Base-by-base conservation (phyloP, 768 basidiomycete genomes). In the Lyophyllum semitale region DNA sequence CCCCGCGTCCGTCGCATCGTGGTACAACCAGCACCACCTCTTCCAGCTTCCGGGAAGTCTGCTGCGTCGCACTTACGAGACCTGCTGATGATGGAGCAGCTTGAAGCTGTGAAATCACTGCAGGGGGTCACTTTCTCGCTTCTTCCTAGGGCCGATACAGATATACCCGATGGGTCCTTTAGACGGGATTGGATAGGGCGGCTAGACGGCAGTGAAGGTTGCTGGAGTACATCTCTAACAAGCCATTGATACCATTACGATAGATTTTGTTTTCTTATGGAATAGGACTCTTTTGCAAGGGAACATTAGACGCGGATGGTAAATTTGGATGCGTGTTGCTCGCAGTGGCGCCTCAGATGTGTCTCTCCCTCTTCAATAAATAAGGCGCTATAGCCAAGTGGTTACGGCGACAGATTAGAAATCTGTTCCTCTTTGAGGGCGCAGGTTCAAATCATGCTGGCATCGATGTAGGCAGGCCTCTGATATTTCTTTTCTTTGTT, bases 361-460 rank as follows among this genome's bases (percentile, higher is more conserved):
- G n/a, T n/a, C n/a, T n/a, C n/a, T n/a, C n/a, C n/a, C n/a, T n/a
- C n/a, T n/a, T n/a, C n/a, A n/a, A n/a, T n/a, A n/a, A n/a, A n/a
- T 44, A 67, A 61, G 83, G 81, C 82, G 80, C 82, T 81, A 84
- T 85, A 84, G 83, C 84, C 81, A 84, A 85, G 84, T 84, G 84
- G 83, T 84, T 84, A 84, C 78, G 81, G 84, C 83, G 84, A 84
- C 82, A 84, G 84, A 84, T 83, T 84, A 81, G 82, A 83, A 83
- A 67, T 67, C 66, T 68, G 67, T 78, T 78, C 72, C 78, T 71
- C 72, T 78, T 74, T 73, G 73, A 72, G 77, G 71, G 79, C 79
- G 77, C 72, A 80, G 77, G 77, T 78, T 78, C 78, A 68, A 78
- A 74, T 77, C 77, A 76, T 79, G 78, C 78, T 79, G 78, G 76